Evolutionary conservation across 2,329 filamentous ascomycete species (phyloP), one percentile per base, ranked within the genome.

Genomic region (Hymenoscyphus linearis): DNA sequence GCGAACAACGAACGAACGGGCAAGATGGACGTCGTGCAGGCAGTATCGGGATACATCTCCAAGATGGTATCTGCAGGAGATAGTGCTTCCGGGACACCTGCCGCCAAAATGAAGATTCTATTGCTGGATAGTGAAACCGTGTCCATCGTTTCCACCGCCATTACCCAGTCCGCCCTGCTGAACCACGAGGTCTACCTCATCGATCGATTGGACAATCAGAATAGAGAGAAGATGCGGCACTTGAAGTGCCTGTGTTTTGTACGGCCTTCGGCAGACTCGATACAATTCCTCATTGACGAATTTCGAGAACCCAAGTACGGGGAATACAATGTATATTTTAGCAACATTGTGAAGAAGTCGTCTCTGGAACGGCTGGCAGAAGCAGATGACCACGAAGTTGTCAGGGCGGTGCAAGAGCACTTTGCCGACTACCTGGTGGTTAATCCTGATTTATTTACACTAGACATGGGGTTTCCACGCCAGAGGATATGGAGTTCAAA

Each of bases 131-230:
- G 85, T 77, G 95, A 98, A 76, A 99, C 95, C 67, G 88, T 98
- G 25, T 85, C 91, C 16, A 96, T 98, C 68, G 86, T 97, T 22
- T 99, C 96, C 10, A 96, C 93, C 4, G 93, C 95, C 59, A 93
- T 93, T 64, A 98, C 95, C 1, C 96, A 99, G 75, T 99, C 95
- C 31, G 86, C 91, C 44, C 85, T 99, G 22, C 86, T 99, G 65
- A 96, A 91, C 72, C 92, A 99, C 78, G 93, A 98, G 78, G 90
- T 99, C 68, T 99, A 97, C 77, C 90, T 99, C 64, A 97, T 96
- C 71, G 95, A 99, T 76, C 91, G 95, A 62, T 80, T 99, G 61
- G 95, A 98, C 74, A 98, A 97, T 69, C 79, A 84, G 62, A 86
- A 87, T 65, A 85, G 95, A 55, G 96, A 99, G 78, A 97, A 96